Conservation (phyloP, 1,284 basidiomycete genomes). For the Cutaneotrichosporon cutaneum region DNA sequence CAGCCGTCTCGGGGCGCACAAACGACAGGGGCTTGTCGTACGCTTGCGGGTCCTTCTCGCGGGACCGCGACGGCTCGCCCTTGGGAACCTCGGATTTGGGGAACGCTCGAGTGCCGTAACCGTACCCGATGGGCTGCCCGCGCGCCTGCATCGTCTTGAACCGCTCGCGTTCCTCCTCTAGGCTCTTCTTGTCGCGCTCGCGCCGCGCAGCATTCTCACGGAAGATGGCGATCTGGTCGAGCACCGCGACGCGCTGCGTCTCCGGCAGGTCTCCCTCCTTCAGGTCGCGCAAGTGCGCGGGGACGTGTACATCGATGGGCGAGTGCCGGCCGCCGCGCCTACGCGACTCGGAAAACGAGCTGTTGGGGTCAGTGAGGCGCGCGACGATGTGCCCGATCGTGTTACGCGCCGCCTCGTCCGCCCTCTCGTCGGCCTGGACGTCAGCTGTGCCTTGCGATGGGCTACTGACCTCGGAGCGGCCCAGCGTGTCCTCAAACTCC, state of each 20-base stretch:
- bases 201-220: constrained; percentile 80
- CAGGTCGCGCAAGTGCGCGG: constrained; percentile 89
- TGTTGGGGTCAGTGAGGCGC: constrained; percentile 41
- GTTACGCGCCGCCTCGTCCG: constrained; percentile 45
- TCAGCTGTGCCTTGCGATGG: constrained; percentile 2
- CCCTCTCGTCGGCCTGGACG: constrained; percentile 49
- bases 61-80: not conserved
- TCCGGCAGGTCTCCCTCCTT: constrained; percentile 95
- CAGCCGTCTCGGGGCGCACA: constrained; percentile 64
- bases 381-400: constrained; percentile 50
- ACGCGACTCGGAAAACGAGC: constrained; percentile 24
- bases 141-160: constrained; percentile 27
- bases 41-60: constrained; percentile 63
- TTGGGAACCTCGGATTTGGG: constrained; percentile 11
- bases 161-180: constrained; percentile 57
- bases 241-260: constrained; percentile 85
- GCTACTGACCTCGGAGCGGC: constrained; percentile 72
- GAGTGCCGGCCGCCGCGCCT: constrained; percentile 53
- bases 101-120: constrained; percentile 35
- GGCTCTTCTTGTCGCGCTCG: constrained; percentile 76
- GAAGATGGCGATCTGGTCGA: constrained; percentile 92
- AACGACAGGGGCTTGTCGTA: constrained; percentile 76
- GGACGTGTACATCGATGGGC: constrained; percentile 64
- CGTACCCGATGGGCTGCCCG: constrained; percentile 29
- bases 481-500: constrained; percentile 73